phyloP scores from a whole-genome alignment of 177 flowering plant genomes.

The Vitis hybrid region DNA sequence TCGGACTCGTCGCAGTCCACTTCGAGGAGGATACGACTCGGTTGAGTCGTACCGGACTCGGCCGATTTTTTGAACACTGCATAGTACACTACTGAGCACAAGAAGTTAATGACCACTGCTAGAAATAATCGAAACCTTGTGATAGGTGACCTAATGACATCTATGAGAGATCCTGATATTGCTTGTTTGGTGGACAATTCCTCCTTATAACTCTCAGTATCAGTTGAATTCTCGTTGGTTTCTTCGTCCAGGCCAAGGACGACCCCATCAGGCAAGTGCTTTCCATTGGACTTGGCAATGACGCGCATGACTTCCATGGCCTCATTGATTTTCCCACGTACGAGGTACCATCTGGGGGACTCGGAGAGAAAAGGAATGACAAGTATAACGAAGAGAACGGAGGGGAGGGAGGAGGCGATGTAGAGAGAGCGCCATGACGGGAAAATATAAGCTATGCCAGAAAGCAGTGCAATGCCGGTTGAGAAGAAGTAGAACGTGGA shows the following conservation, averaged over 20 bases:
- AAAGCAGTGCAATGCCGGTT: conserved; percentile 60
- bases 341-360: conserved; percentile 90
- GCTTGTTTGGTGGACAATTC: conserved; percentile 19
- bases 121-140: conserved; percentile 64
- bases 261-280: conserved; percentile 43
- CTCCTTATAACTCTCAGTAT: not conserved
- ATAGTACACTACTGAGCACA: conserved; percentile 76
- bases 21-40: no score
- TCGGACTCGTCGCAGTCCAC: no score
- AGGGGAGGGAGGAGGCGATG: conserved; percentile 74
- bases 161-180: conserved; percentile 54
- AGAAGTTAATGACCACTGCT: conserved; percentile 58
- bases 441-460: conserved; percentile 73
- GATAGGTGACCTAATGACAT: conserved; percentile 50
- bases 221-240: conserved; percentile 3
- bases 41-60: no score
- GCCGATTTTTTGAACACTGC: conserved; percentile 13
- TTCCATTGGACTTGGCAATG: conserved; percentile 64
- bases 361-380: conserved; percentile 76
- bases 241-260: conserved; percentile 59
- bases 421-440: conserved; percentile 80
- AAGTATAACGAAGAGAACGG: conserved; percentile 50
- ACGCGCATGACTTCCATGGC: conserved; percentile 68
- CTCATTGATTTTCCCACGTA: conserved; percentile 53
- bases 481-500: conserved; percentile 97